Percentiles rank a stretch among this genome's conserved stretches.
phyloP scores from a whole-genome alignment of 805 yeast species.

The Tetrapisispora fleetii region DNA sequence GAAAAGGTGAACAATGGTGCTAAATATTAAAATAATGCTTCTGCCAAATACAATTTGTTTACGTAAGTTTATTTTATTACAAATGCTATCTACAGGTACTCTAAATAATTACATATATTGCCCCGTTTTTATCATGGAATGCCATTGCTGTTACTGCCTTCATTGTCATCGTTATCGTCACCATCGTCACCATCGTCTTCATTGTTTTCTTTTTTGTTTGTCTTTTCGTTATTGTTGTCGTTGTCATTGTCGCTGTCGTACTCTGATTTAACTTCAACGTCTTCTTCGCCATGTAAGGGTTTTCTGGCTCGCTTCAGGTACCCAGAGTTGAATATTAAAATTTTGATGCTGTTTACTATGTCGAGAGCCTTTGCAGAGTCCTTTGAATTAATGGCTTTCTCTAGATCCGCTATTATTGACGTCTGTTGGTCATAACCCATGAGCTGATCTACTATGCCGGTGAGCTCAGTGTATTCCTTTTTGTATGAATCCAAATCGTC shows the following conservation, averaged over 20 bases:
- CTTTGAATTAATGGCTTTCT: background rate
- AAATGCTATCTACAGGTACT: too few species aligned
- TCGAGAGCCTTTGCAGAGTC: background rate
- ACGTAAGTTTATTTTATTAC: too few species aligned
- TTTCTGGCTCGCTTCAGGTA: background rate
- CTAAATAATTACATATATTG: too few species aligned
- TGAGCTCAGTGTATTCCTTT: constrained; percentile 54
- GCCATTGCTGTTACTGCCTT: background rate
- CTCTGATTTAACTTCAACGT: background rate
- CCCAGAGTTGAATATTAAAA: background rate
- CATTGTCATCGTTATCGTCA: background rate
- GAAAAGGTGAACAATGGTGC: too few species aligned
- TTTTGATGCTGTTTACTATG: background rate
- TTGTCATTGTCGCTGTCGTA: background rate
- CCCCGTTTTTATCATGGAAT: background rate
- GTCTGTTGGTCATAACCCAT: constrained; percentile 12
- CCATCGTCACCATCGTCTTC: background rate
- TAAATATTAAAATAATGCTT: too few species aligned
- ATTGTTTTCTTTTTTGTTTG: too few species aligned
- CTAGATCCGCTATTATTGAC: constrained; percentile 2
- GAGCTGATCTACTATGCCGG: constrained; percentile 9
- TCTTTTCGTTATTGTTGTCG: background rate
- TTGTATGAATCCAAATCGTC: constrained; percentile 63
- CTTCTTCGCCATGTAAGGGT: background rate
- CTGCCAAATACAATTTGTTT: too few species aligned